Base-by-base conservation (phyloP, 2,329 filamentous ascomycete species). In the Calonectria pteridis region DNA sequence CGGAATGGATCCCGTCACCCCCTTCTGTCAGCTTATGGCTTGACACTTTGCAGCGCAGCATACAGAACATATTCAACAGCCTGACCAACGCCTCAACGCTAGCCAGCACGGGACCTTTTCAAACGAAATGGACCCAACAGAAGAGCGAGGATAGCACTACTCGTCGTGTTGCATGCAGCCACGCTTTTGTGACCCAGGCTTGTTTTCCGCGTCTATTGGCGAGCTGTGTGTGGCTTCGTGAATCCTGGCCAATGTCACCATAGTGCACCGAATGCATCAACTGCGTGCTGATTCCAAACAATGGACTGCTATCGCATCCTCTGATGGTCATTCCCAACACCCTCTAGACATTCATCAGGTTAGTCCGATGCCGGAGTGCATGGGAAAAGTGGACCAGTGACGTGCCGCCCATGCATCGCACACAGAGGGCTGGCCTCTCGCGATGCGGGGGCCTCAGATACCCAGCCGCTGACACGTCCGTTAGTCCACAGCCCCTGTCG, bases 361-460 rank as follows among this genome's bases (percentile, higher is more conserved):
- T 62, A 62, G 55, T 62, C 55, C 33, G 55, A 40, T 40, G 33
- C 33, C 55, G 55, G 55, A 62, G 14, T 62, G 55, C 55, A 62
- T 62, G 55, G 9, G 14, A 28, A 37, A 37, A 26, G 55, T 62
- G 55, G 55, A 23, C 33, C 51, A 55, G 55, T 62, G 55, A 62
- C 55, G 35, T 62, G 35, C 33, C 23, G 23, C 16, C 55, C 55
- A 40, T 55, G 50, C 55, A 26, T n/a, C 33, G 6, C 16, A 33
- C 28, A 23, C 6, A 43, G 40, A 43, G 40, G 40, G 18, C 11
- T 46, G 43, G 14, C 55, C 55, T 62, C 55, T 62, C 14, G 35
- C 33, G 35, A 40, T 62, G 55, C 23, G 55, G 55, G 55, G 55
- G 33, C 55, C 55, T 62, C 33, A 40, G 55, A 62, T 62, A 40